Base-by-base conservation (phyloP, 768 basidiomycete genomes). In the Harrya chromipes region DNA sequence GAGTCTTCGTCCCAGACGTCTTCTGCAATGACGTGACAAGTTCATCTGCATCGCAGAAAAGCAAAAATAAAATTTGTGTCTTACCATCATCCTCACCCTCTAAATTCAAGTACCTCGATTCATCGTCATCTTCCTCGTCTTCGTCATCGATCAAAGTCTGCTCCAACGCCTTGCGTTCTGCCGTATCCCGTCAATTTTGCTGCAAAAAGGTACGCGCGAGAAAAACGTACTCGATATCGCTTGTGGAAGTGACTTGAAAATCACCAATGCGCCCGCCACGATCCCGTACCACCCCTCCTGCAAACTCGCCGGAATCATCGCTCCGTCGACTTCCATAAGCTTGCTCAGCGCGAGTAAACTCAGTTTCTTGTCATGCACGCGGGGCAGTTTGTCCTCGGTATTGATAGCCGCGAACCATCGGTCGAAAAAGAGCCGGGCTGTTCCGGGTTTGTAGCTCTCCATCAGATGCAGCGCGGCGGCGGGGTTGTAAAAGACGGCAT, bases 1-100 rank as follows among this genome's bases (percentile, higher is more conserved):
- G 90, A 90, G 58, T 92, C 89, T 50, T 89, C 85, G 60, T 94
- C 91, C 84, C 87, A 92, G 14, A 93, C 89, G 65, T 94, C 92
- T 63, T 89, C 90, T 84, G 57, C 53, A 33, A 40, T 14, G 17
- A 54, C 14, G 55, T 48, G 19, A 37, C 17, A 19, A 39, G 34
- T 24, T 37, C 33, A 17, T 26, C 3, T 27, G 6, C 4, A 27
- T 43, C 23, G 11, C 13, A 27, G 29, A 26, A 17, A 36, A 24
- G n/a, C 12, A 17, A 31, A 4, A 31, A 36, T 21, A 20, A 17
- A 26, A 6, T 7, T 10, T 57, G 6, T 8, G 12, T 57, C 71
- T 50, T 47, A 78, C 83, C 82, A 59, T 85, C 85, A 16, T 69
- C 67, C 38, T 87, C 85, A 47, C 82, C 85, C 40, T 79, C 81